These are phyloP conservation scores for Pythium pyrilobum DNA, from an alignment of 352 stramenopile genomes.

Conservation along the genomic window DNA sequence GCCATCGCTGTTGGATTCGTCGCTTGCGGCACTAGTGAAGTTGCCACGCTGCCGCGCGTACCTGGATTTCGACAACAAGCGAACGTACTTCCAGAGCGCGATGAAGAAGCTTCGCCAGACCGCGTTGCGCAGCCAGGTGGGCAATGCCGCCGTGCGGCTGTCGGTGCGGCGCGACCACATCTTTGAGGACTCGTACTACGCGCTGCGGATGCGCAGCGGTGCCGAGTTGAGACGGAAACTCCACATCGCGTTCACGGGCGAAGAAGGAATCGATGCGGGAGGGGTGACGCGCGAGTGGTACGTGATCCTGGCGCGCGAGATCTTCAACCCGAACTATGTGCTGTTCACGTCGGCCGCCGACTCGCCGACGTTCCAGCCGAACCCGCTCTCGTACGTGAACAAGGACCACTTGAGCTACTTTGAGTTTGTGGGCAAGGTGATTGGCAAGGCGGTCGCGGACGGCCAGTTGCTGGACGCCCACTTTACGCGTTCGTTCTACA, in stretches of 20 bases:
- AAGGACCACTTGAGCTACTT: constrained; percentile 99
- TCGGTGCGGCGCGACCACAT: constrained; percentile 94
- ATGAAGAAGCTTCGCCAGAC: constrained; percentile 88
- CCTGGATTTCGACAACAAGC: constrained; percentile 99
- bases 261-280: constrained; percentile 98
- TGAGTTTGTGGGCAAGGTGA: constrained; percentile 96
- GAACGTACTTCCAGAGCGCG: constrained; percentile 97
- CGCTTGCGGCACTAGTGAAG: constrained; percentile 94
- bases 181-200: constrained; percentile 99
- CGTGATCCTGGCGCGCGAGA: constrained; percentile 98
- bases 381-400: constrained; percentile 98
- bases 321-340: constrained; percentile 99
- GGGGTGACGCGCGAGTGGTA: constrained; percentile 98
- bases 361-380: constrained; percentile 98
- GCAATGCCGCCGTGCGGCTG: constrained; percentile 86
- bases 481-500: constrained; percentile 98
- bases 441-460: constrained; percentile 98
- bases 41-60: constrained; percentile 93
- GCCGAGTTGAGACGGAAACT: constrained; percentile 96
- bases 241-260: constrained; percentile 97
- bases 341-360: constrained; percentile 99
- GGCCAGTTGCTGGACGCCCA: constrained; percentile 98
- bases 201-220: constrained; percentile 94
- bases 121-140: constrained; percentile 82
- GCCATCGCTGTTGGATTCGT: constrained; percentile 94